phyloP scores from a whole-genome alignment of 345 rosid genomes.

The Salix suchowensis region DNA sequence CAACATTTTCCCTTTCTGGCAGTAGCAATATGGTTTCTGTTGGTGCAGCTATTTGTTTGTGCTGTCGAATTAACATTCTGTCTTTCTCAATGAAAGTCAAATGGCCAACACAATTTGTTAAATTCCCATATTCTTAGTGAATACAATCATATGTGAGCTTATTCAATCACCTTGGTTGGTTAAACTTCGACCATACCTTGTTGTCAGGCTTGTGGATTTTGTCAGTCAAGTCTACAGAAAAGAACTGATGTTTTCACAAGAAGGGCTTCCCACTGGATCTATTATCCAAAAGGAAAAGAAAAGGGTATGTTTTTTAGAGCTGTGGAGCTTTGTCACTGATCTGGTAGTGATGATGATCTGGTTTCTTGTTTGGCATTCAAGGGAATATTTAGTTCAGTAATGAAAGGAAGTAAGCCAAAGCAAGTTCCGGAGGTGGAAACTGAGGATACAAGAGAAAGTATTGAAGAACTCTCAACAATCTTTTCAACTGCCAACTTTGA shows the following conservation, averaged over 20 bases:
- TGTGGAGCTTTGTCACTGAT: neutral
- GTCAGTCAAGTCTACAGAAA: slow-evolving; percentile 54
- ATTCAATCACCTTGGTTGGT: neutral
- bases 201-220: slow-evolving; percentile 51
- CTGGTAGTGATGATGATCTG: neutral
- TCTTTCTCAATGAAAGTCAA: neutral
- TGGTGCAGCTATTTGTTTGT: neutral
- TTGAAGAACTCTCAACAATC: slow-evolving; percentile 51
- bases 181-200: neutral
- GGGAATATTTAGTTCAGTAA: slow-evolving; percentile 88
- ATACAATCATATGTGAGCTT: neutral
- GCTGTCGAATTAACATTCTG: neutral
- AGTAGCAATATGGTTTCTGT: neutral
- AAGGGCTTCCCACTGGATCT: slow-evolving; percentile 28
- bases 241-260: slow-evolving; percentile 33
- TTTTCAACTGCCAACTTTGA: slow-evolving; percentile 63
- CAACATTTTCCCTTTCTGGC: neutral
- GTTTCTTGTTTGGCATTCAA: slow-evolving; percentile 18
- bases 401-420: slow-evolving; percentile 52
- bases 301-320: slow-evolving; percentile 39
- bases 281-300: slow-evolving; percentile 64
- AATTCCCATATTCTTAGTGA: neutral
- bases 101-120: neutral
- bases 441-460: slow-evolving; percentile 60
- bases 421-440: slow-evolving; percentile 45